Conservation (phyloP, 805 yeast species). For the Pichia californica region DNA sequence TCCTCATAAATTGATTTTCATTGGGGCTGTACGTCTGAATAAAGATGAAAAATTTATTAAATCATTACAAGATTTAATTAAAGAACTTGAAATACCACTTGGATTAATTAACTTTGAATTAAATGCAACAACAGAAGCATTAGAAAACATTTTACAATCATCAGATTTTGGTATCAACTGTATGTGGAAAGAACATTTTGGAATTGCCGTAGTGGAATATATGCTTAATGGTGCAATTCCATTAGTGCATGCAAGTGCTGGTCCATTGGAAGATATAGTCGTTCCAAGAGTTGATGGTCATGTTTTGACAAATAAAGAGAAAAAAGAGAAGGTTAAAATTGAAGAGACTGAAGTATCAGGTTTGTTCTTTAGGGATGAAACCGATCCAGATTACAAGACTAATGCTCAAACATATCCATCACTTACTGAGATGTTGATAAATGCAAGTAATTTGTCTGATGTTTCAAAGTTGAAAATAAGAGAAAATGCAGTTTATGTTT, state of each 20-base stretch:
- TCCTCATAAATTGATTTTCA: slow-evolving; percentile 57
- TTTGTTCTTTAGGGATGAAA: slow-evolving; percentile 62
- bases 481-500: slow-evolving; percentile 19
- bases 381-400: slow-evolving; percentile 61
- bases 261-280: slow-evolving; percentile 86
- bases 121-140: slow-evolving; percentile 66
- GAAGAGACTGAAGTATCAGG: slow-evolving; percentile 47
- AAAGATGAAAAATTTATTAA: slow-evolving; percentile 58
- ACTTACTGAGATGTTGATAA: slow-evolving; percentile 43
- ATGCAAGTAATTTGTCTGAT: slow-evolving; percentile 20
- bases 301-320: slow-evolving; percentile 13
- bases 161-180: slow-evolving; percentile 82
- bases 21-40: slow-evolving; percentile 77
- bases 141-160: slow-evolving; percentile 45
- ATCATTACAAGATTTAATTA: slow-evolving; percentile 38
- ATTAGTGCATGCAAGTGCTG: slow-evolving; percentile 90
- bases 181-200: slow-evolving; percentile 99
- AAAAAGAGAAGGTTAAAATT: background rate
- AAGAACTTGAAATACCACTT: slow-evolving; percentile 35
- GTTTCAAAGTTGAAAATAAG: slow-evolving; percentile 16
- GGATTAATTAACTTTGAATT: slow-evolving; percentile 34
- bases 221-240: slow-evolving; percentile 83
- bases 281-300: slow-evolving; percentile 33
- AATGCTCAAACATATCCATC: slow-evolving; percentile 20
- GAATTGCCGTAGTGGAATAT: slow-evolving; percentile 94